phyloP scores from a whole-genome alignment of 2,329 filamentous ascomycete species.

The Penicillium griseofulvum region DNA sequence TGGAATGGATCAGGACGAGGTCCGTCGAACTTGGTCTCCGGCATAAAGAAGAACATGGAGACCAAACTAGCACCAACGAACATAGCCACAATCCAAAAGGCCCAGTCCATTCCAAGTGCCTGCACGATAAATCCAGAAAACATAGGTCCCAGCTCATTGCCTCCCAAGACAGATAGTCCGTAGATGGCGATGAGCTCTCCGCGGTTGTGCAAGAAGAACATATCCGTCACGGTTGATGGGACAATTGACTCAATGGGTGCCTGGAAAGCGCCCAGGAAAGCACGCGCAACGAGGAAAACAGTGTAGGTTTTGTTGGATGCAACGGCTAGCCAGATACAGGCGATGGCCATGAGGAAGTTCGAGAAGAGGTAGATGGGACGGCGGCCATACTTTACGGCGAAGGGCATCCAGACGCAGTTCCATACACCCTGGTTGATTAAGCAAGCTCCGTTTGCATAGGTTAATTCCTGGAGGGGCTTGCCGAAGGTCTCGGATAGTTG shows the following conservation, averaged over 20 bases:
- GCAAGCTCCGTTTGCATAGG: conserved; percentile 17
- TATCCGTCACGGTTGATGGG: conserved; percentile 18
- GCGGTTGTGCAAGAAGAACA: conserved; percentile 21
- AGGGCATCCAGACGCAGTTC: conserved; percentile 20
- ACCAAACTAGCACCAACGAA: conserved; percentile 19
- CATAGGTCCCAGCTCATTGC: conserved; percentile 28
- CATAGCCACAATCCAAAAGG: conserved; percentile 20
- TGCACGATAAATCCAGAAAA: conserved; percentile 26
- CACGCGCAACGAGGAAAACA: conserved; percentile 17
- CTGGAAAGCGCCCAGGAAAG: conserved; percentile 22
- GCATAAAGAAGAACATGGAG: conserved; percentile 26
- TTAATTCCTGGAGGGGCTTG: conserved; percentile 7
- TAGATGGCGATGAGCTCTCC: conserved; percentile 17
- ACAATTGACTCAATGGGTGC: conserved; percentile 27
- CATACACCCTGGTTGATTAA: conserved; percentile 19
- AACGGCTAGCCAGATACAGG: conserved; percentile 22
- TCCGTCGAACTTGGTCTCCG: conserved; percentile 26
- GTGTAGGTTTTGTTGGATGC: conserved; percentile 16
- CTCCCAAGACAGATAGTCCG: conserved; percentile 24
- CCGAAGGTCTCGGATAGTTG: conserved; percentile 10
- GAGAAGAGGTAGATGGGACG: conserved; percentile 19
- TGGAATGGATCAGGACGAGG: conserved; percentile 14
- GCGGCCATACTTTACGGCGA: conserved; percentile 23
- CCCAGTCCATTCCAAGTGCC: conserved; percentile 16
- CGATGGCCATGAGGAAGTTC: conserved; percentile 16